phyloP scores from a whole-genome alignment of 768 basidiomycete genomes.

The Rubroboletus pulcherrimus region DNA sequence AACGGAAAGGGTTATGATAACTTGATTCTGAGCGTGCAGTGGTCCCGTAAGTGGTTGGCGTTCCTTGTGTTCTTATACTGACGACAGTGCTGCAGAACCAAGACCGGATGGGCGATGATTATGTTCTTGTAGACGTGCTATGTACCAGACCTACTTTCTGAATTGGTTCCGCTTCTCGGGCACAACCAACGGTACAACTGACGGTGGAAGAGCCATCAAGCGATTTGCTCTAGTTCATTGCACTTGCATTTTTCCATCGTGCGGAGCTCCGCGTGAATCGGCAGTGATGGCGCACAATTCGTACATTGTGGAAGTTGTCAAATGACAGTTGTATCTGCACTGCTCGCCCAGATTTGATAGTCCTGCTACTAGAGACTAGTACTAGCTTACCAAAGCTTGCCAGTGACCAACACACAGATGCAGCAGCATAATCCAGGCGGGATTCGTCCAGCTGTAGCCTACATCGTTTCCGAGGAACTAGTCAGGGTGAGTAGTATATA shows the following conservation, averaged over 20 bases:
- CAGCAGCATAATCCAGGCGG: conserved; percentile 3
- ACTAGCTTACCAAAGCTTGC: neutral
- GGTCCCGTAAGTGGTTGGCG: conserved; percentile 50
- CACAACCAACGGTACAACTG: neutral
- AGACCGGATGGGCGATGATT: conserved; percentile 39
- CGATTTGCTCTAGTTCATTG: neutral
- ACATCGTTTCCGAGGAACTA: conserved; percentile 57
- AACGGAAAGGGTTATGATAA: conserved; percentile 92
- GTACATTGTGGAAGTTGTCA: neutral
- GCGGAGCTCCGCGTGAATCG: neutral
- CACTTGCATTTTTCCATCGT: neutral
- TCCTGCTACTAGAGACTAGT: too few species aligned
- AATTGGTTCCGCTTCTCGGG: neutral
- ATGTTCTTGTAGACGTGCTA: neutral
- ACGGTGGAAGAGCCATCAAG: neutral
- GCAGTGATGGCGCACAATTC: neutral
- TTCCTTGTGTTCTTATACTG: neutral
- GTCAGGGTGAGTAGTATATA: conserved; percentile 38
- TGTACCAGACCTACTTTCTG: neutral
- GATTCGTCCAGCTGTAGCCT: conserved; percentile 31
- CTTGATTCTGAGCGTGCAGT: conserved; percentile 69
- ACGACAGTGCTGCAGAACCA: conserved; percentile 33
- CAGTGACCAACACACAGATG: conserved; percentile 3
- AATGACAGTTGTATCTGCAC: neutral
- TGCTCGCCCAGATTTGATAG: neutral